Evolutionary conservation across 306 rosid species (phyloP).

Genomic region (Calophaca sinica): DNA sequence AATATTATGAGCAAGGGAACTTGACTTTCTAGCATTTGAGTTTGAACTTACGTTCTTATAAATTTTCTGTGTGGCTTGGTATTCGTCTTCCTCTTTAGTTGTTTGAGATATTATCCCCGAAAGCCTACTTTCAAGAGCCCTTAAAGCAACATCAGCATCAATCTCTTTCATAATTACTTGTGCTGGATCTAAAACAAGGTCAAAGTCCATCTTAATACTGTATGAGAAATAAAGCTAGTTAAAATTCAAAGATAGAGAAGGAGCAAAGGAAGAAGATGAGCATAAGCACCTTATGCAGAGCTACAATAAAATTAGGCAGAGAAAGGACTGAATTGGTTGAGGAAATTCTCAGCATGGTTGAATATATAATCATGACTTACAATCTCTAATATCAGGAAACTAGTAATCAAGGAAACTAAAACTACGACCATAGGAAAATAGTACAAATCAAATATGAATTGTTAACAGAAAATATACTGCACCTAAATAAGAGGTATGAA

Average conservation of each 20-base stretch:
- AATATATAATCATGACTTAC: conserved; percentile 17
- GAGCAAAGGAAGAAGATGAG: conserved; percentile 7
- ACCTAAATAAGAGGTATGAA: conserved; percentile 1
- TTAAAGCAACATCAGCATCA: conserved; percentile 49
- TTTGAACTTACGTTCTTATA: conserved; percentile 58
- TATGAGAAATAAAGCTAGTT: neutral
- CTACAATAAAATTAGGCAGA: conserved; percentile 5
- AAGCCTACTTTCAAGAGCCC: conserved; percentile 59
- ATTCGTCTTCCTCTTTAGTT: conserved; percentile 62
- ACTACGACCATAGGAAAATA: neutral
- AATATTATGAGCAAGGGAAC: conserved; percentile 27
- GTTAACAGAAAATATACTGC: neutral
- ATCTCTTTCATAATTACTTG: conserved; percentile 44
- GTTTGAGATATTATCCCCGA: conserved; percentile 53
- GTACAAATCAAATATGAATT: conserved; percentile 12
- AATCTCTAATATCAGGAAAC: conserved; percentile 2
- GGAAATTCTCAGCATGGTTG: conserved; percentile 9
- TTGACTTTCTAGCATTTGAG: conserved; percentile 19
- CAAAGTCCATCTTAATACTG: conserved; percentile 32
- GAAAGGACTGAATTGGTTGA: conserved; percentile 15
- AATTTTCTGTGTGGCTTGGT: conserved; percentile 54
- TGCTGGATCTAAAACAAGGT: conserved; percentile 51
- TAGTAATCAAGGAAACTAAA: conserved; percentile 22
- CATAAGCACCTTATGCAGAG: neutral
- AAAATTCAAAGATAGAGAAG: conserved; percentile 25